phyloP scores from a whole-genome alignment of 179 eudicot genomes.

The Silene noctiflora region DNA sequence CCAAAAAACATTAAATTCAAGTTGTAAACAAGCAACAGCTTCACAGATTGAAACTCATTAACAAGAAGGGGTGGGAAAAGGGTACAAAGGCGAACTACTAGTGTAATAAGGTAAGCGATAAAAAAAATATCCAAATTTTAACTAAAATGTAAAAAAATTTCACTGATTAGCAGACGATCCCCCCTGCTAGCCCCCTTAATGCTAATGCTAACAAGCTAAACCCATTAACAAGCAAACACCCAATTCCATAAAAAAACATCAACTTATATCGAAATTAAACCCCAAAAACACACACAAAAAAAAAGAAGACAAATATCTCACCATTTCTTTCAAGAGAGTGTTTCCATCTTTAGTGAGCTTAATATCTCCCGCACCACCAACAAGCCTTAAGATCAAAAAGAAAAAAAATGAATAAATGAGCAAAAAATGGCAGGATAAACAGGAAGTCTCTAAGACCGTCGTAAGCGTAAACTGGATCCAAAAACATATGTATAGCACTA shows the following conservation, averaged over 20 bases:
- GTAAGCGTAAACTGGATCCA: too few relatives aligned
- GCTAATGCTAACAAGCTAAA: not conserved
- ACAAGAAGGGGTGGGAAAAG: not conserved
- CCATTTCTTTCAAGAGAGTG: conserved; percentile 90
- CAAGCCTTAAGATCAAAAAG: conserved; percentile 17
- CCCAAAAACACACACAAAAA: too few relatives aligned
- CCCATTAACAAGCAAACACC: not conserved
- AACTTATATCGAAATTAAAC: not conserved
- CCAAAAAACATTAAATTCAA: not conserved
- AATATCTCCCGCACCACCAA: conserved; percentile 93
- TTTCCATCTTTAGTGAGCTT: conserved; percentile 95
- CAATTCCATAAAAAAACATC: not conserved
- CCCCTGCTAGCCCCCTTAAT: not conserved
- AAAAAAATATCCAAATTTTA: too few relatives aligned
- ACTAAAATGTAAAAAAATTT: too few relatives aligned
- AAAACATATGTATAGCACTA: too few relatives aligned
- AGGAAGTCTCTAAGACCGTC: not conserved
- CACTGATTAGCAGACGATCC: not conserved
- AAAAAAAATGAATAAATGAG: not conserved
- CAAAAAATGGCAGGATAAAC: not conserved
- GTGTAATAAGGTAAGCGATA: too few relatives aligned
- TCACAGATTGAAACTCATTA: not conserved
- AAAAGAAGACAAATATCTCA: conserved; percentile 17
- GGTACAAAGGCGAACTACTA: not conserved
- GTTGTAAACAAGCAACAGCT: not conserved